Evolutionary conservation across 1,139 yeast species (phyloP), one percentile per base, ranked within the genome.

Genomic region (Blastobotrys aristatus): DNA sequence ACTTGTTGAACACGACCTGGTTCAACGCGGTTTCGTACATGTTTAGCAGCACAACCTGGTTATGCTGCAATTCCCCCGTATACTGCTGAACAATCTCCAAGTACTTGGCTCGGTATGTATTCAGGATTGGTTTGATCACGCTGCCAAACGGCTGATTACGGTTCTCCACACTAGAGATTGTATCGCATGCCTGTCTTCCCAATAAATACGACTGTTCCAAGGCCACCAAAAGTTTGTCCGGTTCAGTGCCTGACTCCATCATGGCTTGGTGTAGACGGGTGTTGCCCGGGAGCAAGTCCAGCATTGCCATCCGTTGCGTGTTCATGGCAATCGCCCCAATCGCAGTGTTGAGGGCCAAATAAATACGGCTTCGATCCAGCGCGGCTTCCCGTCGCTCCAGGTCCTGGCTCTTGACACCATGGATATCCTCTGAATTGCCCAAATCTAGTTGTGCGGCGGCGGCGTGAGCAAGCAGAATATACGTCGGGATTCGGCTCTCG

Each of bases 371-470:
- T 26, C 49, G 39, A 4, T 46, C 49, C 32, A 40, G 38, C 11
- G 45, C 42, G 18, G 34, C 10, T 13, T 26, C 16, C 21, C 26
- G 20, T 3, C 32, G 31, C 2, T 13, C 14, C 13, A 4, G n/a
- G 13, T 36, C 46, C 3, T 21, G 11, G 10, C 21, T n/a, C 17
- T 30, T 26, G 24, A 43, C 20, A 5, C 33, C 40, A 26, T 33
- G 42, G 32, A 43, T 43, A 20, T 47, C 50, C 6, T 31, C 35
- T 13, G 44, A 29, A 16, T 14, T 18, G n/a, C 47, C 47, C 38
- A 47, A 24, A 18, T 47, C 33, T 16, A 52, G 40, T 36, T 49
- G 77, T 5, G 74, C 60, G 4, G 80, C 73, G n/a, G 76, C 59
- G 2, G 75, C 67, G 44, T 43, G 46, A 1, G 46, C 46, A 11